Base-by-base conservation (phyloP, 176 grass and related monocot species). In the Chrysopogon serrulatus region DNA sequence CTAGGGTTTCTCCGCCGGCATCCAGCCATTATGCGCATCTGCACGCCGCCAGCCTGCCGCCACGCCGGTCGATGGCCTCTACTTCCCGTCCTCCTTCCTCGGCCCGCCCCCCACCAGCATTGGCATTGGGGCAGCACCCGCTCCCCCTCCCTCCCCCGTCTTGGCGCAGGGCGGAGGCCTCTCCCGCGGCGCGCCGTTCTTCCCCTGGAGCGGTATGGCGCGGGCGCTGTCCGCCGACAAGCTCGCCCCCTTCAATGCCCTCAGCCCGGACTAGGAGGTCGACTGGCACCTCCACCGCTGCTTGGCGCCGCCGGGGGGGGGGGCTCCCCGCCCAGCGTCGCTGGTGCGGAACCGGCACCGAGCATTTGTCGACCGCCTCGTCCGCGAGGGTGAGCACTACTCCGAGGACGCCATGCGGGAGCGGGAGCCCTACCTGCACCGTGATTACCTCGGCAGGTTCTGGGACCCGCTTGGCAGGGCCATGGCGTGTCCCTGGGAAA, bases 381-480 rank as follows among this genome's bases (percentile, higher is more conserved):
- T 95, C 42, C 60, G 65, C 53, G 79, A 70, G 28, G 95, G 92
- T 53, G 95, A 93, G 3, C 93, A 98, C 79, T 98, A 95, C 87
- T 98, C 95, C 33, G 95, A 98, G 71, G 95, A 95, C 17, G 88
- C 92, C 10, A 98, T 98, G 95, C 64, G 95, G 76, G 95, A 98
- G 84, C 91, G 92, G 76, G 91, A 98, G 68, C 91, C 91, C 0
- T 98, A 98, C 68, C 90, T 98, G 68, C 92, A 98, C 68, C 92
- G 93, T 54, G 89, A 95, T 68, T 92, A 95, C 67, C 51, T 98
- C 4, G 96, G 92, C 4, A 73, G 65, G 83, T 98, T 94, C 72
- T 91, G 95, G 91, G 92, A 98, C 54, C 92, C 91, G 4, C 27
- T 68, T 1, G 91, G 92, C 0, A 73, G 96, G 34, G 88, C 87